Evolutionary conservation across 2,329 filamentous ascomycete species (phyloP).

Genomic region (Paecilomyces dactylethromorphus): DNA sequence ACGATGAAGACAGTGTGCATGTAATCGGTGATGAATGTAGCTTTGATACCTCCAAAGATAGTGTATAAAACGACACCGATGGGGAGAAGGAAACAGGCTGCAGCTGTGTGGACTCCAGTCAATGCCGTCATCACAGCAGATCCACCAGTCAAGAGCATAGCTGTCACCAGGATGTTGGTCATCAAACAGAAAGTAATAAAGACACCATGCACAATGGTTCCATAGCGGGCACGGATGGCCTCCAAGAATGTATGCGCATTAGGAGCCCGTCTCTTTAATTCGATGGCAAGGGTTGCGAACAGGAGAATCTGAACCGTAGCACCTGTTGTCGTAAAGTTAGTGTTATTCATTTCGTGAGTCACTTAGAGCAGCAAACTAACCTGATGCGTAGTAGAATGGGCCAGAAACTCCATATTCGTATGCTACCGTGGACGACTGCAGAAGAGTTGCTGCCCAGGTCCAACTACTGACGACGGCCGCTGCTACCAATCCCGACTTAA

Average conservation of each 20-base stretch:
- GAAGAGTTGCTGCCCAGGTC: slow-evolving; percentile 83
- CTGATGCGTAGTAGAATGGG: slow-evolving; percentile 61
- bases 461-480: slow-evolving; percentile 88
- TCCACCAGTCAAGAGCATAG: slow-evolving; percentile 83
- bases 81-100: slow-evolving; percentile 77
- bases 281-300: slow-evolving; percentile 85
- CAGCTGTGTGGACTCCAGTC: slow-evolving; percentile 69
- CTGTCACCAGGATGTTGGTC: slow-evolving; percentile 81
- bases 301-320: slow-evolving; percentile 82
- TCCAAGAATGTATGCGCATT: slow-evolving; percentile 84
- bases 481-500: slow-evolving; percentile 82
- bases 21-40: slow-evolving; percentile 79
- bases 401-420: slow-evolving; percentile 69
- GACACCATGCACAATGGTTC: slow-evolving; percentile 63
- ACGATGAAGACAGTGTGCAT: slow-evolving; percentile 70
- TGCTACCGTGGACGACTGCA: slow-evolving; percentile 74
- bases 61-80: slow-evolving; percentile 78
- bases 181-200: slow-evolving; percentile 77
- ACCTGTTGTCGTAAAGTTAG: slow-evolving; percentile 24
- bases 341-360: neutral
- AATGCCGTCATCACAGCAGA: slow-evolving; percentile 65
- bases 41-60: slow-evolving; percentile 69
- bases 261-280: slow-evolving; percentile 77
- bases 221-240: slow-evolving; percentile 75
- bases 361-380: slow-evolving; percentile 32